These are phyloP conservation scores for Phytomonas francai DNA, from an alignment of 208 protist genomes.

Conservation along the genomic window DNA sequence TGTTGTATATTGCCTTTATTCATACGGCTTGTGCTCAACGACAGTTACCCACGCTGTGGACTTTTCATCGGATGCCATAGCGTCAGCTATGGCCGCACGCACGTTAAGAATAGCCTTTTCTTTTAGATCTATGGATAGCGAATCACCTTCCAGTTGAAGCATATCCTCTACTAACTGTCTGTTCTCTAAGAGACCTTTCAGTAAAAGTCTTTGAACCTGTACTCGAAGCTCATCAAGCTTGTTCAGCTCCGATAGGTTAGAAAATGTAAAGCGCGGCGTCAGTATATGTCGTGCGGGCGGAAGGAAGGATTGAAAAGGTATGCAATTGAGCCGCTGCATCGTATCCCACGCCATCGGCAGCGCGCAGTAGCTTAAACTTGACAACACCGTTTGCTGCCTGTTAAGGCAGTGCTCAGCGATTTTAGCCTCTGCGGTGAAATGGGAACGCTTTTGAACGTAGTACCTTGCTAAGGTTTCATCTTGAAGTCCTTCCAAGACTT, in stretches of 20 bases:
- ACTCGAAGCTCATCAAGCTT: slow-evolving; percentile 44
- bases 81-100: not conserved
- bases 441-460: slow-evolving; percentile 15
- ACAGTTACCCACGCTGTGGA: not conserved
- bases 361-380: slow-evolving; percentile 37
- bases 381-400: slow-evolving; percentile 27
- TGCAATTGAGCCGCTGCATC: slow-evolving; percentile 18
- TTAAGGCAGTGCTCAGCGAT: slow-evolving; percentile 19
- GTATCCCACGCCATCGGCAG: slow-evolving; percentile 47
- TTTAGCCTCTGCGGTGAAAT: slow-evolving; percentile 12
- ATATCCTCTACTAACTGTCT: slow-evolving; percentile 7
- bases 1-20: too few species aligned
- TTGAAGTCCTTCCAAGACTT: slow-evolving; percentile 27
- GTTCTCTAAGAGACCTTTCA: slow-evolving; percentile 14
- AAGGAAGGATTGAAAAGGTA: slow-evolving; percentile 27
- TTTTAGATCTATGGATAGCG: not conserved
- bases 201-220: slow-evolving; percentile 33
- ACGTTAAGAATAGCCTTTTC: not conserved
- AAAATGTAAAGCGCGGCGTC: slow-evolving; percentile 62
- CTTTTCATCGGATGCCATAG: not conserved
- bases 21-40: not conserved
- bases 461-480: slow-evolving; percentile 12
- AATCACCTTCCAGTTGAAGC: not conserved
- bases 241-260: slow-evolving; percentile 45
- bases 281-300: slow-evolving; percentile 57